A percentile compares a stretch with the other conserved stretches of the same genome.
Evolutionary conservation across 176 grass and related monocot species (phyloP).

Genomic region (Dactylis glomerata): DNA sequence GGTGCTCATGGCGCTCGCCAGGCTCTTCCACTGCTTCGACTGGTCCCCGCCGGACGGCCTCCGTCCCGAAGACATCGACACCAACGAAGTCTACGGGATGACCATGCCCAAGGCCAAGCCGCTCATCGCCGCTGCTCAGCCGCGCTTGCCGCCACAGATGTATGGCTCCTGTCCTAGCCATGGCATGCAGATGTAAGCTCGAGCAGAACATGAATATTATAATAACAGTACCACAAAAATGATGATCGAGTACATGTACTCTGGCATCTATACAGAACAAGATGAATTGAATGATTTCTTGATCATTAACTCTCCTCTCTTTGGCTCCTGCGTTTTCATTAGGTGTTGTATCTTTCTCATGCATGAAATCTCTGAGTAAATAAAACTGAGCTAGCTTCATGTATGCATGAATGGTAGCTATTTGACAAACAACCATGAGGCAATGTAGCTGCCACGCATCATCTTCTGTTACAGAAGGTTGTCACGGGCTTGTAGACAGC

Average conservation of each 20-base stretch:
- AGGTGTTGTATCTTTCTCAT: neutral
- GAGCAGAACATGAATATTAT: neutral
- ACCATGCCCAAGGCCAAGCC: conserved; percentile 81
- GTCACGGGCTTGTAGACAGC: neutral
- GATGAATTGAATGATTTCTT: neutral
- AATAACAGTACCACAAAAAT: neutral
- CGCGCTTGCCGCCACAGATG: conserved; percentile 55
- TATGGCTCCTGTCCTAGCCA: conserved; percentile 31
- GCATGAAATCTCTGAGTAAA: neutral
- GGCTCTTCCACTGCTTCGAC: conserved; percentile 93
- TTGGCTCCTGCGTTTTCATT: neutral
- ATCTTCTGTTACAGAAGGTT: neutral
- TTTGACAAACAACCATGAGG: neutral
- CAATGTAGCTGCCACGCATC: neutral
- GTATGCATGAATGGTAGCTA: neutral
- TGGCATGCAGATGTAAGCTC: conserved; percentile 12
- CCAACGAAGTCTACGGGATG: conserved; percentile 69
- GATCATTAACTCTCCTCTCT: neutral
- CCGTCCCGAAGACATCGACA: conserved; percentile 64
- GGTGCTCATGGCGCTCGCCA: conserved; percentile 84
- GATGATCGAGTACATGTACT: neutral
- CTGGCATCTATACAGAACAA: neutral
- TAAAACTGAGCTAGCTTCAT: neutral
- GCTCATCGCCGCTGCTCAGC: conserved; percentile 58
- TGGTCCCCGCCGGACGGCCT: conserved; percentile 68